Conservation (phyloP, 805 yeast genomes). For the Pichia membranifaciens region DNA sequence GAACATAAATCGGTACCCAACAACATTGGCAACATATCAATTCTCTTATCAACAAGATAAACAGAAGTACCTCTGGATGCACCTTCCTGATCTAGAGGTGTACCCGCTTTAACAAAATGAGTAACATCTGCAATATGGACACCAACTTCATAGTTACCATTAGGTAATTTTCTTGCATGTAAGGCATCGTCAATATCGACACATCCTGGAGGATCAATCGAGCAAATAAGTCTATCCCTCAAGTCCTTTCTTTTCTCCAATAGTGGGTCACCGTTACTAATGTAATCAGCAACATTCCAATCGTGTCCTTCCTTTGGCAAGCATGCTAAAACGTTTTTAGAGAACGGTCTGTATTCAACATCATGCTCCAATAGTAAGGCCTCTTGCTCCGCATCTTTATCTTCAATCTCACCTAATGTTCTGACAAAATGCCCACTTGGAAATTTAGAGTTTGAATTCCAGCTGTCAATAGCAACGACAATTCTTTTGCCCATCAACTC, state of each 20-base stretch:
- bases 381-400: conserved; percentile 93
- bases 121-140: conserved; percentile 99
- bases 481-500: conserved; percentile 85
- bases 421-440: conserved; percentile 96
- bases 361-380: conserved; percentile 91
- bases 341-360: conserved; percentile 93
- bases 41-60: conserved; percentile 93
- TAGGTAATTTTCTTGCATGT: conserved; percentile 78
- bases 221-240: conserved; percentile 84
- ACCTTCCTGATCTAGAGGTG: conserved; percentile 92
- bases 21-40: conserved; percentile 95
- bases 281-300: conserved; percentile 79
- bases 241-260: conserved; percentile 70
- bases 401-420: conserved; percentile 82
- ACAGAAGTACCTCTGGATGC: conserved; percentile 97
- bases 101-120: conserved; percentile 89
- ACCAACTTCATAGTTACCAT: conserved; percentile 95
- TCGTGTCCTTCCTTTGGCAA: conserved; percentile 89
- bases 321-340: conserved; percentile 86
- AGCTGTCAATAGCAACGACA: conserved; percentile 85
- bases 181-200: conserved; percentile 98
- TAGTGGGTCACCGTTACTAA: conserved; percentile 48
- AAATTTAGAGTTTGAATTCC: conserved; percentile 78
- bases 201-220: conserved; percentile 97
- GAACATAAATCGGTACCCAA: conserved; percentile 96